Base-by-base conservation (phyloP, 495 filamentous ascomycete genomes). In the Pyrenopolyporus hunteri region DNA sequence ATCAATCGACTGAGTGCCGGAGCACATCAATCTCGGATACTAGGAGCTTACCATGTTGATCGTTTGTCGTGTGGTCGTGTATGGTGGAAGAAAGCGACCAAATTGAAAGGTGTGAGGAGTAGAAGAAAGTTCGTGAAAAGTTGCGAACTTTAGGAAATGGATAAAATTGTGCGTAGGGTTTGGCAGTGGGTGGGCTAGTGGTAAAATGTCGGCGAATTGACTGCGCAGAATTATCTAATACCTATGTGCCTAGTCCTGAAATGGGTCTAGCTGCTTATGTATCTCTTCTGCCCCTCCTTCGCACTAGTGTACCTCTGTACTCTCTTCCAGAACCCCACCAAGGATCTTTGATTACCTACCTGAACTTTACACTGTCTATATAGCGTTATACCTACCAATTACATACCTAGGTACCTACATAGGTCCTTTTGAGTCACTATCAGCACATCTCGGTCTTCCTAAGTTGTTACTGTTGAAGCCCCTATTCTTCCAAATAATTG, bases 11-110 rank as follows among this genome's bases (percentile, higher is more conserved):
- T 37, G 42, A 48, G 43, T 60, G 63, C 50, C 37, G 20, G 51
- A 61, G 63, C 55, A 60, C 66, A 54, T 63, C 48, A 63, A 54
- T 57, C 16, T 52, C 31, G 49, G 42, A 33, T 55, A 59, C 72
- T 37, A 75, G 46, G 48, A 71, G 66, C 78, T 79, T 78, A 80
- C 77, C 77, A 81, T 81, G 53, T 53, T 70, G 52, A 74, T 68
- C 74, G 35, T 28, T 56, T 69, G 69, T 64, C 57, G 63, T 63
- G 54, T 40, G 60, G 64, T 65, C 56, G 64, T 67, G 64, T 40
- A 53, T 51, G 14, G 20, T 51, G 48, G 40, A 51, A 23, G 20
- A 29, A 28, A 9, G 48, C 57, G 66, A 65, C 66, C 61, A 55
- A 61, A 50, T 40, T 55, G 66, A 63, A 22, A 64, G 63, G 57